Percentiles rank a stretch among this genome's conserved stretches.
Conservation (phyloP, 169 alveolate genomes). For the Babesia ovata region DNA sequence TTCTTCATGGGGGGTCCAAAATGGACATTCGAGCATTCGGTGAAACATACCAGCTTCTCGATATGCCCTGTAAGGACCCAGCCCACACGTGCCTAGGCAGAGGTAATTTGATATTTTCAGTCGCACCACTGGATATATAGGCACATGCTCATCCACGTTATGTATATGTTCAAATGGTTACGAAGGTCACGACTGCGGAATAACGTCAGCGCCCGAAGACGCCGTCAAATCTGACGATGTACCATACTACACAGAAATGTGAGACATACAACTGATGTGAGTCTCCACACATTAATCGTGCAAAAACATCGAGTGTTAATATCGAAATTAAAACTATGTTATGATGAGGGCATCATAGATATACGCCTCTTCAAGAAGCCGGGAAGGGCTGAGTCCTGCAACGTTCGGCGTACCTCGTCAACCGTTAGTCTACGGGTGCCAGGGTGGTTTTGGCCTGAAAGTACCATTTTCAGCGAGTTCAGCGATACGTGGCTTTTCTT, state of each 20-base stretch:
- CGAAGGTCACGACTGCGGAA: conserved; percentile 59
- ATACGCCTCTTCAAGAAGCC: conserved; percentile 29
- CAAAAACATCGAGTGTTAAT: background rate
- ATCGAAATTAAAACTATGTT: background rate
- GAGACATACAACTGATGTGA: background rate
- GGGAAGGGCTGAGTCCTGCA: conserved; percentile 29
- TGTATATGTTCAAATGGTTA: conserved; percentile 41
- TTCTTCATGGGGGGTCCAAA: conserved; percentile 59
- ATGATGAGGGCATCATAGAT: conserved; percentile 22
- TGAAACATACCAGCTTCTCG: conserved; percentile 55
- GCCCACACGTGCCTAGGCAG: conserved; percentile 59
- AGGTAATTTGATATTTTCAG: background rate
- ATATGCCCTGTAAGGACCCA: conserved; percentile 58
- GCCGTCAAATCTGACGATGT: background rate
- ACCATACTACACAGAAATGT: conserved; percentile 16
- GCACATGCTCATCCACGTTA: conserved; percentile 32
- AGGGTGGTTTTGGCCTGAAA: conserved; percentile 1
- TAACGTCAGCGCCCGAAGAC: background rate
- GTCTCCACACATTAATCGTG: background rate
- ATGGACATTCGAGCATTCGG: conserved; percentile 48
- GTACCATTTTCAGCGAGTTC: conserved; percentile 11
- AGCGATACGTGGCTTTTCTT: conserved; percentile 28
- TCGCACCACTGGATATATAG: background rate
- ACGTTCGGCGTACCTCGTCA: conserved; percentile 15
- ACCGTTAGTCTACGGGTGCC: conserved; percentile 12